Base-by-base conservation (phyloP, 306 rosid genomes). In the Pueraria montana region DNA sequence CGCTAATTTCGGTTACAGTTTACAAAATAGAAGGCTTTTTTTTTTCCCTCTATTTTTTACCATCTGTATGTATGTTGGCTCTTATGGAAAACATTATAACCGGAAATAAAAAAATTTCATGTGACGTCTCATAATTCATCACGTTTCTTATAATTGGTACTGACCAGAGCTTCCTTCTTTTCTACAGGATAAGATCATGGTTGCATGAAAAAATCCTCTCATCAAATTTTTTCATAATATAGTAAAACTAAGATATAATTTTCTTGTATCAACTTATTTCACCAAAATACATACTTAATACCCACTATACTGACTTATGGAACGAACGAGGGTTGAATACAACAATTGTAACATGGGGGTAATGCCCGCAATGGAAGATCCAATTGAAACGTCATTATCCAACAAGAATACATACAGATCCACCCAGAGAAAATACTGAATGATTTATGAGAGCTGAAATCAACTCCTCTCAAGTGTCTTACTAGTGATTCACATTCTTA, bases 371-470 rank as follows among this genome's bases (percentile, higher is more conserved):
- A 72, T 63, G 34, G 74, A 82, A 80, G 77, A 63, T 45, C 67
- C 82, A 84, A 69, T 17, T 77, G 83, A 66, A 58, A 68, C 53
- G 72, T 71, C 82, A 74, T 50, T 43, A 58, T 74, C 78, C 79
- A 82, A 88, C 74, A 59, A 72, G 45, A 77, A 77, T 73, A 88
- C 86, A 34, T 34, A 34, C 40, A 34, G 40, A 34, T 34, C 8
- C 40, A 80, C 34, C 55, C 76, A 20, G 14, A 78, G 53, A 78
- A 81, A 56, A 82, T 67, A 86, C 43, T 40, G 24, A 77, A 80
- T 1, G 76, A 85, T 79, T 75, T 78, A 66, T 24, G 69, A 78
- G 45, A 72, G 79, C 72, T 83, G 12, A 87, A 85, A 87, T 55
- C 63, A 67, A 71, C 79, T 64, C 83, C 79, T 64, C 83, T 81